Evolutionary conservation across 208 protist genomes (phyloP).

Genomic region (Leishmania tropica): DNA sequence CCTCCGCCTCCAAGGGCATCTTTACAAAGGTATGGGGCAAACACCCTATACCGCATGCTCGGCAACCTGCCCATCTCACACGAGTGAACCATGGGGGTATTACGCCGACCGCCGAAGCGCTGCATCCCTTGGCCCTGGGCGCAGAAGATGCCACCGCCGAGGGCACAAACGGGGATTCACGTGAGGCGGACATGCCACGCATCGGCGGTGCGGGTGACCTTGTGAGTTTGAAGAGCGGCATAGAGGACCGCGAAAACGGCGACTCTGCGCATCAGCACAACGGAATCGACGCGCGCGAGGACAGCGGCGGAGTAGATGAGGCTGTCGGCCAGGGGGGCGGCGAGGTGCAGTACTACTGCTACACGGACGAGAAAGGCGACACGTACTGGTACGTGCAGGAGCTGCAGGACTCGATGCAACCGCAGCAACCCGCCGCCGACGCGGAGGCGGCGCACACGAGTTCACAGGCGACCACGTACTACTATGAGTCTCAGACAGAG

Average conservation of each 20-base stretch:
- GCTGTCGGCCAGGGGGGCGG: background rate
- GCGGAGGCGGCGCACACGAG: background rate
- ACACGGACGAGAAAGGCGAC: constrained; percentile 55
- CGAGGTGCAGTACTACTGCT: constrained; percentile 56
- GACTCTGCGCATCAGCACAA: background rate
- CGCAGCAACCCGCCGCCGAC: constrained; percentile 7
- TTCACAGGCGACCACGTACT: background rate
- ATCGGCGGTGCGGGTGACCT: background rate
- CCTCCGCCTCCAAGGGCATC: constrained; percentile 9
- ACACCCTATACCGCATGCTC: constrained; percentile 9
- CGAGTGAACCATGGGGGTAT: constrained; percentile 5
- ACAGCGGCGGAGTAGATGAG: background rate
- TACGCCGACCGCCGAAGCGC: background rate
- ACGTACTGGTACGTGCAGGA: constrained; percentile 47
- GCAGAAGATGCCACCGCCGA: background rate
- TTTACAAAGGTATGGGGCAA: constrained; percentile 20
- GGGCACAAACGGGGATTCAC: background rate
- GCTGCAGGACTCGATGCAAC: constrained; percentile 26
- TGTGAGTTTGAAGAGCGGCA: background rate
- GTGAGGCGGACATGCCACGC: background rate
- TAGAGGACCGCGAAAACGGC: background rate
- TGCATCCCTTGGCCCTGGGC: background rate
- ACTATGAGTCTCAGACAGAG: background rate
- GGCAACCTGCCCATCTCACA: background rate
- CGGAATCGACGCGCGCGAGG: constrained; percentile 4